Evolutionary conservation across 108 stramenopile genomes (phyloP).

Genomic region (Cyclotella choctawhatcheeana): DNA sequence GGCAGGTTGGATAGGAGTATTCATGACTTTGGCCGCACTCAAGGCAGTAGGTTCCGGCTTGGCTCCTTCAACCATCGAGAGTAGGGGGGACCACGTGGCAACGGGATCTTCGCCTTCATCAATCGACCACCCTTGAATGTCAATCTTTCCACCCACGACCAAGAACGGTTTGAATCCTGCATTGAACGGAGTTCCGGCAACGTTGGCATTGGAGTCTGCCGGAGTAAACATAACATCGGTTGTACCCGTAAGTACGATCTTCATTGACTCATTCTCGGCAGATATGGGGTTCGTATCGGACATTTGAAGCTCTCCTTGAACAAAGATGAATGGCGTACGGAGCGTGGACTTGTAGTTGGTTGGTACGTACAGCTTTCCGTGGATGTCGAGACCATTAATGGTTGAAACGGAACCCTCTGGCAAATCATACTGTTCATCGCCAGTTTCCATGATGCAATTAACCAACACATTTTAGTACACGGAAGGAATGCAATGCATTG

Average conservation of each 20-base stretch:
- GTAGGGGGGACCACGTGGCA: constrained; percentile 40
- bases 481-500: too few species aligned
- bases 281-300: constrained; percentile 47
- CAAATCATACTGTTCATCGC: constrained; percentile 34
- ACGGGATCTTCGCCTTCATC: not conserved
- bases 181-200: constrained; percentile 44
- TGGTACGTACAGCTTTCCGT: constrained; percentile 62
- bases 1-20: constrained; percentile 2
- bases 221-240: constrained; percentile 43
- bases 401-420: not conserved
- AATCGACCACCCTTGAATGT: constrained; percentile 51
- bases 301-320: constrained; percentile 76
- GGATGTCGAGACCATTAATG: constrained; percentile 55
- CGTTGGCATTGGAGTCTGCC: constrained; percentile 34
- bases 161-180: constrained; percentile 65
- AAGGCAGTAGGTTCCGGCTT: constrained; percentile 24
- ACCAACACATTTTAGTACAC: too few species aligned
- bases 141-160: constrained; percentile 66
- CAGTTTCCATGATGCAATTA: not conserved
- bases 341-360: constrained; percentile 47
- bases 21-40: not conserved
- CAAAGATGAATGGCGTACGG: constrained; percentile 60
- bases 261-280: constrained; percentile 49
- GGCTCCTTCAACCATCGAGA: constrained; percentile 25
- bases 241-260: constrained; percentile 54